Evolutionary conservation across 768 basidiomycete species (phyloP).

Genomic region (Trametes cinnabarina): DNA sequence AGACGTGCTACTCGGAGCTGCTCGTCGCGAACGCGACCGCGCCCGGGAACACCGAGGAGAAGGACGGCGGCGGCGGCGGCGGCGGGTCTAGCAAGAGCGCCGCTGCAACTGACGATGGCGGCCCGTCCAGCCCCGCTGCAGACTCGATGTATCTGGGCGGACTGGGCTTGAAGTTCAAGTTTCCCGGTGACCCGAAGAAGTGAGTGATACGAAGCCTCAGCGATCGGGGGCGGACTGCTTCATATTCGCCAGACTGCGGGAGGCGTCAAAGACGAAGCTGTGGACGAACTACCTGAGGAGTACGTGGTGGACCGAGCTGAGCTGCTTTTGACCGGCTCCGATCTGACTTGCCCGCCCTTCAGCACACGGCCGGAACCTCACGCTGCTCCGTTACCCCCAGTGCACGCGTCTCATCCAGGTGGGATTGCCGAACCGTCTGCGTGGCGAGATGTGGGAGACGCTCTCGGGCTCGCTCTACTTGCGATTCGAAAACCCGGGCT

Average conservation of each 20-base stretch:
- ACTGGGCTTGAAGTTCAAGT: slow-evolving; percentile 79
- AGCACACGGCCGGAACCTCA: slow-evolving; percentile 95
- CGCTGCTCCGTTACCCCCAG: slow-evolving; percentile 91
- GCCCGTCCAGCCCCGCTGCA: slow-evolving; percentile 30
- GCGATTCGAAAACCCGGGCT: slow-evolving; percentile 82
- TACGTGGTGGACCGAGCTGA: slow-evolving; percentile 37
- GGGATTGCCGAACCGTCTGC: slow-evolving; percentile 88
- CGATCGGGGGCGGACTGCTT: neutral
- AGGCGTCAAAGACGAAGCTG: slow-evolving; percentile 92
- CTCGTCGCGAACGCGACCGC: slow-evolving; percentile 45
- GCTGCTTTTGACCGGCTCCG: too few relatives aligned
- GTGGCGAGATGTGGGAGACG: slow-evolving; percentile 98
- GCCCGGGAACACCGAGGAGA: slow-evolving; percentile 58
- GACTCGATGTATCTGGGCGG: slow-evolving; percentile 72
- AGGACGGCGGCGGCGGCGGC: slow-evolving; percentile 47
- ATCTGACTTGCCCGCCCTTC: slow-evolving; percentile 8
- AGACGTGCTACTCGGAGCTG: slow-evolving; percentile 93
- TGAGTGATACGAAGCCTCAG: slow-evolving; percentile 32
- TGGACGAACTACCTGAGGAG: slow-evolving; percentile 88
- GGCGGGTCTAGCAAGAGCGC: slow-evolving; percentile 41
- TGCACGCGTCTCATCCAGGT: slow-evolving; percentile 98
- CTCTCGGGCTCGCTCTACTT: slow-evolving; percentile 92
- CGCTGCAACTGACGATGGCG: slow-evolving; percentile 48
- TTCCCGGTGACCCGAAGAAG: slow-evolving; percentile 92
- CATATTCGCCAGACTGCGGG: slow-evolving; percentile 57